Evolutionary conservation across 2,329 filamentous ascomycete genomes (phyloP), one percentile per base, ranked within the genome.

Genomic region (Beauveria pseudobassiana): DNA sequence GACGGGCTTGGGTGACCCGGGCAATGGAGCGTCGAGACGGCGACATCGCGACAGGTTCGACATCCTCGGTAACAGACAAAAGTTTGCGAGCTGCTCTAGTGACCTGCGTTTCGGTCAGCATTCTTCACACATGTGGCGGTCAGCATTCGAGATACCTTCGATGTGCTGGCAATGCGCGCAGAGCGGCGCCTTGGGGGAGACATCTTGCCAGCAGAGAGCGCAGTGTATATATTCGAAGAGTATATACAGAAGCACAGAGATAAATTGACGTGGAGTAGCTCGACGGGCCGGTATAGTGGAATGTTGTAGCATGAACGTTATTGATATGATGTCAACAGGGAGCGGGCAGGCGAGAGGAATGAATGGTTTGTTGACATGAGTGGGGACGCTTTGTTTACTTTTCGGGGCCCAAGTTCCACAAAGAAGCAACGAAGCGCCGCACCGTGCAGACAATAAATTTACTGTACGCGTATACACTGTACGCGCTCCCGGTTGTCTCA

Each of bases 121-220:
- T 34, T 10, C 9, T 12, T 61, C 43, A 50, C 10, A 26, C 3
- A 42, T n/a, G 26, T 42, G 22, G 57, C 38, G 61, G 64, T 67
- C 64, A 66, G 62, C 59, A 60, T 60, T 48, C 52, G 48, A 38
- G 20, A 67, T 69, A 77, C 76, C 75, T 76, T 77, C 22, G 64
- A 65, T 48, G 70, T 67, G 64, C 69, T 69, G 60, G 76, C 76
- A 70, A 79, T 70, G 66, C 77, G 75, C 66, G 77, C 76, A 60
- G 77, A 79, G 63, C 77, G 76, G 67, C 77, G 77, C 69, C 75
- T 75, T 62, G 75, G 74, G 57, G 74, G 74, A 59, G 75, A 73
- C 74, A 77, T 78, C 63, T 53, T 72, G 64, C 64, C 64, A 63
- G 64, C 52, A 61, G 49, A 55, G 56, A 64, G 60, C 62, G 64